These are phyloP conservation scores for Neoboletus subvelutipes DNA, from an alignment of 768 basidiomycete genomes.

Conservation along the genomic window DNA sequence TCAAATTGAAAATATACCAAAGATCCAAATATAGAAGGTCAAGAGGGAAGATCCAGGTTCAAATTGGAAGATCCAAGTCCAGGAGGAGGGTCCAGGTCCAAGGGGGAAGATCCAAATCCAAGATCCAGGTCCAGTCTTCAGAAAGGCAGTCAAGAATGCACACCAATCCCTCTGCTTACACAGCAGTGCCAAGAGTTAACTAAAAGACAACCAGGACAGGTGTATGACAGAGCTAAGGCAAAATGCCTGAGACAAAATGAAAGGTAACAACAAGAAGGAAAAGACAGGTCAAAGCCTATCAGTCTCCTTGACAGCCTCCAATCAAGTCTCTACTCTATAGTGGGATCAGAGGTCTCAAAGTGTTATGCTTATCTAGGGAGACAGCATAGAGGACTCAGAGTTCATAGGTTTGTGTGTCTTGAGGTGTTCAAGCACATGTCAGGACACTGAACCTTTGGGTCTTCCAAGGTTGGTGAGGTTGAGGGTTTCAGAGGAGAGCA, in stretches of 20 bases:
- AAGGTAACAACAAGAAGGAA: background rate
- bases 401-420: too few relatives aligned
- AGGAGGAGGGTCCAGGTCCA: too few relatives aligned
- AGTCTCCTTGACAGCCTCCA: background rate
- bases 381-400: too few relatives aligned
- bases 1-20: too few relatives aligned
- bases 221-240: too few relatives aligned
- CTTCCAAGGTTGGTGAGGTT: too few relatives aligned
- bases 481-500: too few relatives aligned
- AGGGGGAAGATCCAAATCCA: background rate
- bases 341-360: slow-evolving; percentile 2
- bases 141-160: background rate
- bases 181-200: background rate
- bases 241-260: background rate
- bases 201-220: too few relatives aligned
- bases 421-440: too few relatives aligned
- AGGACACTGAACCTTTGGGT: too few relatives aligned
- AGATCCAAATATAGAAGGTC: background rate
- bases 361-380: too few relatives aligned
- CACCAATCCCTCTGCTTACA: background rate
- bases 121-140: background rate
- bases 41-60: background rate
- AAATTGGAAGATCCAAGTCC: background rate
- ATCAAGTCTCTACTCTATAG: too few relatives aligned
- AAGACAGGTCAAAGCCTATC: background rate